Evolutionary conservation across 345 rosid genomes (phyloP), one percentile per base, ranked within the genome.

Genomic region (Melaleuca quinquenervia): DNA sequence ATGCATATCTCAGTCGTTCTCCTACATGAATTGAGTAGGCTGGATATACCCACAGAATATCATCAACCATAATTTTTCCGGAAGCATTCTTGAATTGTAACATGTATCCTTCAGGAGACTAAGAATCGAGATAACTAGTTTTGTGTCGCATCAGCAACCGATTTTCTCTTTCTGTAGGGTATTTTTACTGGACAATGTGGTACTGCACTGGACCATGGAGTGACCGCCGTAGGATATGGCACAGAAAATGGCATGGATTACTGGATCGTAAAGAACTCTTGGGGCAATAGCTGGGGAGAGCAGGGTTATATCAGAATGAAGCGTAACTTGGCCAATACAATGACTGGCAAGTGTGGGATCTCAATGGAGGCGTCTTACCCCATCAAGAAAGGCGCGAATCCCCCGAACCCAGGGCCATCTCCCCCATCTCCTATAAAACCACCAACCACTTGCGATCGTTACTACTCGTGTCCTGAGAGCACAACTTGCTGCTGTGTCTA

Each of bases 381-480:
- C 7, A 84, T 94, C 82, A 97, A 96, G 92, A 93, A 87, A 15
- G 94, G 98, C 55, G 90, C 87, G 58, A 97, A 96, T 85, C 98
- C 99, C 5, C 99, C 99, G 1, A 93, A 97, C 84, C 99, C 99
- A 5, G 98, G 97, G 6, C 99, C 98, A 0, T 94, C 99, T 14
- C 99, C 99, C 0, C 99, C 99, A n/a, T 90, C 98, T 82, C 99
- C 99, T 20, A 64, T 93, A 5, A 91, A 86, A 87, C 98, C 99
- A 56, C 96, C 98, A 2, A 85, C 92, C 3, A 91, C 91, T 1
- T 97, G 99, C 70, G 96, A 94, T 87, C 91, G 84, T 52, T 93
- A 92, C 82, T 94, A 90, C 75, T 44, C 88, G 45, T 96, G 98
- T 84, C 93, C 96, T 2, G 91, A 89, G 85, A 92, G 95, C 88